These are phyloP conservation scores for Mortierella sp. DNA, from an alignment of 371 early-diverging fungal species.

Conservation along the genomic window DNA sequence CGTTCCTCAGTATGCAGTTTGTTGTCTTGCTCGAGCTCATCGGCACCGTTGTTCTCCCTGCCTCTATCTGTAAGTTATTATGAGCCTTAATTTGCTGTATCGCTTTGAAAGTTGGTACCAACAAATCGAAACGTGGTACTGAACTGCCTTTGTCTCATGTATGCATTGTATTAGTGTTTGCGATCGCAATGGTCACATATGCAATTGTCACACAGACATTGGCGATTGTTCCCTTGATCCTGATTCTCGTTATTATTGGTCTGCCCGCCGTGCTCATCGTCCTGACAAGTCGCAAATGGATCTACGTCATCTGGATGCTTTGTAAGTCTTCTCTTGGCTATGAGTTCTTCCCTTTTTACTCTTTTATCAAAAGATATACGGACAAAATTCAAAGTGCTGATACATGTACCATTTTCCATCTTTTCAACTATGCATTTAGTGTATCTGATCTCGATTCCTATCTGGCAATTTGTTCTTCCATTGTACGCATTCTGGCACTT, in stretches of 20 bases:
- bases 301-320: conserved; percentile 87
- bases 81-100: conserved; percentile 58
- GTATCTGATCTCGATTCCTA: conserved; percentile 82
- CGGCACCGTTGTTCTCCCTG: conserved; percentile 88
- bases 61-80: conserved; percentile 75
- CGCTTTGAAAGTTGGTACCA: conserved; percentile 33
- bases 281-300: conserved; percentile 84
- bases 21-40: conserved; percentile 86
- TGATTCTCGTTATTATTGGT: conserved; percentile 77
- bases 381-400: no score
- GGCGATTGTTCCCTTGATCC: conserved; percentile 68
- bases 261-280: conserved; percentile 90
- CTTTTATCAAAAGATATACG: no score
- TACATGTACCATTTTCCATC: no score
- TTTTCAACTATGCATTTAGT: conserved; percentile 57
- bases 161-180: conserved; percentile 63
- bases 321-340: conserved; percentile 55
- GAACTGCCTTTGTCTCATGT: conserved; percentile 50
- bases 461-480: conserved; percentile 98
- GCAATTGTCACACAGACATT: conserved; percentile 21
- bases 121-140: neutral
- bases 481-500: conserved; percentile 97
- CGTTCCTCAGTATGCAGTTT: conserved; percentile 93
- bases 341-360: neutral
- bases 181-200: conserved; percentile 38